Evolutionary conservation across 1,284 basidiomycete genomes (phyloP).

Genomic region (Leucoagaricus sp.): DNA sequence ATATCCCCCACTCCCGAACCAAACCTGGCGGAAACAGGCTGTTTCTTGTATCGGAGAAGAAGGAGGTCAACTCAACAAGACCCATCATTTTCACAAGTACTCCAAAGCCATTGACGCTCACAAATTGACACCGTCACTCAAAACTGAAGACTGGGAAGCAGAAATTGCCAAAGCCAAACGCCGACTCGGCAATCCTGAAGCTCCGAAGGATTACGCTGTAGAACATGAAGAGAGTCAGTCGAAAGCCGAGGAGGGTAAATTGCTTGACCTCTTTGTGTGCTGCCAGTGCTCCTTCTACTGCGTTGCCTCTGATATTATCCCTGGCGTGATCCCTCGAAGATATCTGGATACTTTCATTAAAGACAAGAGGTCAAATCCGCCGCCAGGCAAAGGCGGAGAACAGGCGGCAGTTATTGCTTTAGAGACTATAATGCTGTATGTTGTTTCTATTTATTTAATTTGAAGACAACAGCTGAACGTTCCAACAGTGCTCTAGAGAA

Average conservation of each 20-base stretch:
- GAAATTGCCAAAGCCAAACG: constrained; percentile 48
- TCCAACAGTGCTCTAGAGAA: constrained; percentile 65
- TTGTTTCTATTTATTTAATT: no score
- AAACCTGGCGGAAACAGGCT: constrained; percentile 47
- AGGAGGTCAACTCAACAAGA: constrained; percentile 55
- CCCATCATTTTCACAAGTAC: constrained; percentile 81
- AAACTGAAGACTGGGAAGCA: constrained; percentile 57
- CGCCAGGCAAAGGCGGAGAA: constrained; percentile 44
- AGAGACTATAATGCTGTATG: constrained; percentile 71
- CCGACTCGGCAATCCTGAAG: constrained; percentile 44
- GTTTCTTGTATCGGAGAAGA: constrained; percentile 53
- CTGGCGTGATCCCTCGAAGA: constrained; percentile 65
- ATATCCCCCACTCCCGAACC: constrained; percentile 51
- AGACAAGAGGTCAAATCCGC: constrained; percentile 46
- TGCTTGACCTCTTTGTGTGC: constrained; percentile 77
- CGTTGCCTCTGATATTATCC: constrained; percentile 65
- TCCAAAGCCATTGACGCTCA: constrained; percentile 64
- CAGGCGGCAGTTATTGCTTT: constrained; percentile 53
- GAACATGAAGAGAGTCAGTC: constrained; percentile 32
- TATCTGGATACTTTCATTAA: constrained; percentile 45
- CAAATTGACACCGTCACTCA: constrained; percentile 64
- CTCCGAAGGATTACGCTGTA: constrained; percentile 33
- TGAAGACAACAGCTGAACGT: constrained; percentile 12
- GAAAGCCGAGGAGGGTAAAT: constrained; percentile 49
- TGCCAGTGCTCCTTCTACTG: constrained; percentile 79